Percentiles rank a stretch among this genome's conserved stretches.
phyloP scores from a whole-genome alignment of 78 protist genomes.

The Speleostelium caveatum region DNA sequence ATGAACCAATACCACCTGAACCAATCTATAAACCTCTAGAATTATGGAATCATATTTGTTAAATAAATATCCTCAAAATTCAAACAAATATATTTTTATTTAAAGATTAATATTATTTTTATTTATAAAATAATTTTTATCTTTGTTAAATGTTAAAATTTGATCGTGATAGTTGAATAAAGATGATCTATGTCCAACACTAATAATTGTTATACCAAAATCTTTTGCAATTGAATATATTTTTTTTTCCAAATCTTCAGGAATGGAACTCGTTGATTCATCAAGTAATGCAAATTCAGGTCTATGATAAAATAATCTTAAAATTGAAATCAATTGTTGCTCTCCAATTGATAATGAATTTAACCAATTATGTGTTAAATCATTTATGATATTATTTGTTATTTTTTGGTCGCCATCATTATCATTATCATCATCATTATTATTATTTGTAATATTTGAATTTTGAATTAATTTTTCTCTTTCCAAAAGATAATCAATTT shows the following conservation, averaged over 20 bases:
- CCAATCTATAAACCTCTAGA: slow-evolving; percentile 7
- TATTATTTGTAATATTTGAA: no score
- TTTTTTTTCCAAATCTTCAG: slow-evolving; percentile 19
- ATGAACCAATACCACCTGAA: not conserved
- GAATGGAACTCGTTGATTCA: slow-evolving; percentile 71
- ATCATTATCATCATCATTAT: no score
- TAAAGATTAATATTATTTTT: no score
- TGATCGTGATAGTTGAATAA: slow-evolving; percentile 26
- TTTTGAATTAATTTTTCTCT: slow-evolving; percentile 41
- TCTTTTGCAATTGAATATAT: slow-evolving; percentile 20
- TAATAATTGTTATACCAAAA: slow-evolving; percentile 26
- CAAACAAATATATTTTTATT: no score
- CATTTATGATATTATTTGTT: no score
- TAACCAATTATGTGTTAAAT: slow-evolving; percentile 71
- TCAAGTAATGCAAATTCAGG: slow-evolving; percentile 75
- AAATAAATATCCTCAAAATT: not conserved
- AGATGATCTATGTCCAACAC: slow-evolving; percentile 67
- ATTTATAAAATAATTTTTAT: no score
- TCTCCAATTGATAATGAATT: slow-evolving; percentile 79
- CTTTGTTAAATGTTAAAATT: slow-evolving; percentile 31
- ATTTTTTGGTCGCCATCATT: no score
- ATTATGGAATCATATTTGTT: slow-evolving; percentile 69
- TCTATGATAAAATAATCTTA: slow-evolving; percentile 62
- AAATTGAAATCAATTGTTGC: slow-evolving; percentile 75
- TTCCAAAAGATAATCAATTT: slow-evolving; percentile 37